These are phyloP conservation scores for Eucalyptus fibrosa DNA, from an alignment of 345 rosid species.

Conservation along the genomic window DNA sequence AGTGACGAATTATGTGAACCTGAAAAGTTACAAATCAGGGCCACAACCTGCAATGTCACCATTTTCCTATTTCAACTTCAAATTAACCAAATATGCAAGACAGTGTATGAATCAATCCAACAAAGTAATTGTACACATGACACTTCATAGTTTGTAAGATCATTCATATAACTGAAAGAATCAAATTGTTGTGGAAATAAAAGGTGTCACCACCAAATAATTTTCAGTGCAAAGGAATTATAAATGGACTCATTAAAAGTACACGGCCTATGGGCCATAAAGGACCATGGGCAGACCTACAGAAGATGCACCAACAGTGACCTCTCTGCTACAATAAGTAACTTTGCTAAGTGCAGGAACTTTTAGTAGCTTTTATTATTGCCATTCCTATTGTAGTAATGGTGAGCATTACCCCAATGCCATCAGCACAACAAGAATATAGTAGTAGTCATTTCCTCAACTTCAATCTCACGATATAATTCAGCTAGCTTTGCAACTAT, in stretches of 20 bases:
- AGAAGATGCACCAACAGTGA: not conserved
- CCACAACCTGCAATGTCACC: slow-evolving; percentile 57
- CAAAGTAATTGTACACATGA: not conserved
- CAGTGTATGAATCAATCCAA: not conserved
- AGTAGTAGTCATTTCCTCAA: not conserved
- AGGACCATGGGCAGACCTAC: not conserved
- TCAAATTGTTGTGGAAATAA: not conserved
- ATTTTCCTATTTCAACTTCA: not conserved
- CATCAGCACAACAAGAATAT: not conserved
- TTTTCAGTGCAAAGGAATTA: not conserved
- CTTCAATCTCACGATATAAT: not conserved
- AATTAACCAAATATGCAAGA: not conserved
- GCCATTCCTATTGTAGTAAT: not conserved
- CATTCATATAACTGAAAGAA: not conserved
- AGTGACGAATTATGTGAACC: slow-evolving; percentile 34
- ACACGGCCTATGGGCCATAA: not conserved
- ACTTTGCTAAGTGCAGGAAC: not conserved
- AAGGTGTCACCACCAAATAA: not conserved
- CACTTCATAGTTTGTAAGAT: not conserved
- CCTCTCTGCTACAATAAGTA: not conserved
- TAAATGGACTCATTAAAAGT: not conserved
- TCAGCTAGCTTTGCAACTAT: not conserved
- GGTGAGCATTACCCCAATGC: not conserved
- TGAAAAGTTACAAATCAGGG: slow-evolving; percentile 83
- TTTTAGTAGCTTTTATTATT: not conserved